These are phyloP conservation scores for Lasiosphaeriaceae sp. DNA, from an alignment of 495 filamentous ascomycete genomes.

Conservation along the genomic window DNA sequence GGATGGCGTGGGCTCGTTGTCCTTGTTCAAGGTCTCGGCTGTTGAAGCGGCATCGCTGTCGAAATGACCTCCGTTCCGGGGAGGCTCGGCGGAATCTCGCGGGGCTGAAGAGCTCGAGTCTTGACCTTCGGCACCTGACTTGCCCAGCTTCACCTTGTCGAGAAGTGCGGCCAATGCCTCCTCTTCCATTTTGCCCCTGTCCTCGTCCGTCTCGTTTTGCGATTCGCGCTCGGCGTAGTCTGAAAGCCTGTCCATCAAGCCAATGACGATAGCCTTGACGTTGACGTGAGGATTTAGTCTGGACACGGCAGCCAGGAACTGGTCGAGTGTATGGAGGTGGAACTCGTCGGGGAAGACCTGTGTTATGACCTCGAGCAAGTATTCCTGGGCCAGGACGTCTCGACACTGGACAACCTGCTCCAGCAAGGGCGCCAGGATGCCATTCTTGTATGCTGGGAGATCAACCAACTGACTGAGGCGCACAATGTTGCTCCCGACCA, in stretches of 20 bases:
- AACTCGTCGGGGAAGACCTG: slow-evolving; percentile 99
- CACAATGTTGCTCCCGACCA: slow-evolving; percentile 94
- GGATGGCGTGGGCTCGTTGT: slow-evolving; percentile 37
- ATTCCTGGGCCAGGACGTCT: slow-evolving; percentile 95
- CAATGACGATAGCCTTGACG: slow-evolving; percentile 96
- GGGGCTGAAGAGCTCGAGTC: slow-evolving; percentile 10
- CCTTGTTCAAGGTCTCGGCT: slow-evolving; percentile 17
- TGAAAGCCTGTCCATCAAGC: slow-evolving; percentile 92
- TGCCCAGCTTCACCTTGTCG: slow-evolving; percentile 70
- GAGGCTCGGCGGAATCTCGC: slow-evolving; percentile 8
- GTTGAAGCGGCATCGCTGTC: slow-evolving; percentile 19
- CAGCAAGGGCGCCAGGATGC: slow-evolving; percentile 81
- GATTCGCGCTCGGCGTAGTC: slow-evolving; percentile 87
- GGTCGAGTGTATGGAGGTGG: slow-evolving; percentile 92
- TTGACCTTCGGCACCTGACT: slow-evolving; percentile 45
- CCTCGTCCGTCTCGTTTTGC: slow-evolving; percentile 65
- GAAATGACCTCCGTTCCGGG: slow-evolving; percentile 13
- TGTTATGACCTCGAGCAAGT: slow-evolving; percentile 94
- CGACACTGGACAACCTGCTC: slow-evolving; percentile 98
- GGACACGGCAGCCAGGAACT: slow-evolving; percentile 86
- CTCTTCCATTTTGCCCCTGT: slow-evolving; percentile 72
- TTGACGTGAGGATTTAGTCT: slow-evolving; percentile 93
- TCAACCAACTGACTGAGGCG: slow-evolving; percentile 94
- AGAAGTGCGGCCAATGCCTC: slow-evolving; percentile 74
- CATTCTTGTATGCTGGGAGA: slow-evolving; percentile 84